These are phyloP conservation scores for Thielaviopsis musarum DNA, from an alignment of 2,329 filamentous ascomycete species.

Conservation along the genomic window DNA sequence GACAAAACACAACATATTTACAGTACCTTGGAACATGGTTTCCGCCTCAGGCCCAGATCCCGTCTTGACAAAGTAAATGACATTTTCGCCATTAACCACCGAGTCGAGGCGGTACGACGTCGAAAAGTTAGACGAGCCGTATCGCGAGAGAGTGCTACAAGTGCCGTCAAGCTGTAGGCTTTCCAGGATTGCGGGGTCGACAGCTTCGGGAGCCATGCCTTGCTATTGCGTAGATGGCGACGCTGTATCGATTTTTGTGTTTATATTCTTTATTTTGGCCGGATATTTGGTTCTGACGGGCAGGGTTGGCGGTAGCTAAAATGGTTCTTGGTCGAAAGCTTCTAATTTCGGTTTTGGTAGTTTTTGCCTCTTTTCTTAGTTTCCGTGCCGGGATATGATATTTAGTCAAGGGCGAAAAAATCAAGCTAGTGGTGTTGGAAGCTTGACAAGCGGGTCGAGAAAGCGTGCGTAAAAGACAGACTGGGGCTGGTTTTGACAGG, in stretches of 20 bases:
- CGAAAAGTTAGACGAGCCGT: conserved; percentile 52
- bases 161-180: conserved; percentile 42
- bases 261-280: not conserved
- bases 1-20: not conserved
- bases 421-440: not conserved
- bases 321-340: too few species aligned
- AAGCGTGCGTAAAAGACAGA: not conserved
- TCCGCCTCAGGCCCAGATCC: conserved; percentile 41
- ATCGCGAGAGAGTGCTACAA: conserved; percentile 36
- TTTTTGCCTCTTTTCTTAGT: not conserved
- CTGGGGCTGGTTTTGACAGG: not conserved
- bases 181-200: conserved; percentile 46
- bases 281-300: too few species aligned
- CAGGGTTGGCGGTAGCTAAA: too few species aligned
- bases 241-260: not conserved
- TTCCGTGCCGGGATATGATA: not conserved
- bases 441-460: not conserved
- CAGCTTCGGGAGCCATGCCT: conserved; percentile 14
- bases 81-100: conserved; percentile 29
- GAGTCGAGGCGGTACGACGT: conserved; percentile 44
- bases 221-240: not conserved
- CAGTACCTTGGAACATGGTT: conserved; percentile 50
- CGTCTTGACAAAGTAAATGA: conserved; percentile 57
- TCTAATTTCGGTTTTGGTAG: not conserved
- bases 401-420: not conserved